A percentile compares a stretch with the other conserved stretches of the same genome.
phyloP scores from a whole-genome alignment of 2,329 filamentous ascomycete genomes.

The Chaetomium globosum region DNA sequence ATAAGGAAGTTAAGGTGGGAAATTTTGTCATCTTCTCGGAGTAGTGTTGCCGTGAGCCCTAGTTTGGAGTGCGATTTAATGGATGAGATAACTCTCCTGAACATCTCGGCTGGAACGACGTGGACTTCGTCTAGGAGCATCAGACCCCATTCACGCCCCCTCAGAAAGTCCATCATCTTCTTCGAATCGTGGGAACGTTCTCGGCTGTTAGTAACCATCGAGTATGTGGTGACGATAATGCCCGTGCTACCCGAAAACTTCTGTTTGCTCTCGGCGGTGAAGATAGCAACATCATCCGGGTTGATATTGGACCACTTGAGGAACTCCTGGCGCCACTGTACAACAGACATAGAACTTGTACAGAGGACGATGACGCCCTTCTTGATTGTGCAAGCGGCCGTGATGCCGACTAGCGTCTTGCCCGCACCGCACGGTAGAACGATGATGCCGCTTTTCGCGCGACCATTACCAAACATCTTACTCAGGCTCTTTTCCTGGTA shows the following conservation, averaged over 20 bases:
- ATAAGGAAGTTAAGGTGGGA: constrained; percentile 96
- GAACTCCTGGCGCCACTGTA: constrained; percentile 96
- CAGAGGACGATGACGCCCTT: constrained; percentile 94
- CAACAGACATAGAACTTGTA: constrained; percentile 96
- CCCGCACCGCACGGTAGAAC: constrained; percentile 95
- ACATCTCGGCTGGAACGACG: constrained; percentile 95
- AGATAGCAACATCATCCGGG: constrained; percentile 88
- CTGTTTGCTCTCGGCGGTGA: constrained; percentile 89
- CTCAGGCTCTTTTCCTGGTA: constrained; percentile 97
- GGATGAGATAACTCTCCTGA: constrained; percentile 86
- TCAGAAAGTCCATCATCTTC: constrained; percentile 97
- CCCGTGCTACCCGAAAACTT: constrained; percentile 85
- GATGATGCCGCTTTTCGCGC: constrained; percentile 96
- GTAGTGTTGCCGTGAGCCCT: constrained; percentile 87
- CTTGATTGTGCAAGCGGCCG: constrained; percentile 95
- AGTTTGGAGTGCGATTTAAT: constrained; percentile 96
- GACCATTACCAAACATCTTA: constrained; percentile 99
- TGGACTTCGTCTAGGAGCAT: constrained; percentile 98
- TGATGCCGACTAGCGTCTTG: constrained; percentile 97
- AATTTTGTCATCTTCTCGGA: constrained; percentile 98
- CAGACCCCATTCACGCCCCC: constrained; percentile 88
- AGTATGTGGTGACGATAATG: constrained; percentile 96
- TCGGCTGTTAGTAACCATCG: constrained; percentile 93
- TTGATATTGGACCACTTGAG: constrained; percentile 97
- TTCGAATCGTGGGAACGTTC: constrained; percentile 88